These are phyloP conservation scores for Symbiodinium pilosum DNA, from an alignment of 73 alveolate genomes.

Conservation along the genomic window DNA sequence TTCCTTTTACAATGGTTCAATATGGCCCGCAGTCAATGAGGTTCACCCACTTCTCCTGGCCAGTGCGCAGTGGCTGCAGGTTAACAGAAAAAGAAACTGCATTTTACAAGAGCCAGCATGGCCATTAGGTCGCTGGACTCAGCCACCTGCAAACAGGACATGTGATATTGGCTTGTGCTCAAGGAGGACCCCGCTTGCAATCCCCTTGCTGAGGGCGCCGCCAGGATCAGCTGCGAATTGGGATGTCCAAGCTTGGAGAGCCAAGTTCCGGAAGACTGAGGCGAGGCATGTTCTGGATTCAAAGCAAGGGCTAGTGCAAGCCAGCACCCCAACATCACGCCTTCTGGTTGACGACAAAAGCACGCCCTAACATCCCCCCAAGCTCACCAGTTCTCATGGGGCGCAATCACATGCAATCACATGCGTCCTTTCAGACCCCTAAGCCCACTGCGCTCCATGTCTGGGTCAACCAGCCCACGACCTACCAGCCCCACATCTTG, in stretches of 20 bases:
- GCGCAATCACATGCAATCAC: neutral
- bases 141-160: neutral
- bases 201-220: neutral
- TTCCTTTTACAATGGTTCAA: too few species aligned
- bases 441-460: neutral
- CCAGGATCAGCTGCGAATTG: neutral
- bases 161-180: too few species aligned
- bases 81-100: neutral
- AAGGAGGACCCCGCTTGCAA: too few species aligned
- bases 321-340: neutral
- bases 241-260: conserved; percentile 14
- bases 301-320: too few species aligned
- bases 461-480: conserved; percentile 6
- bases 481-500: too few species aligned
- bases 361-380: neutral
- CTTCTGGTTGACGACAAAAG: neutral
- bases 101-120: neutral
- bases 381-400: neutral
- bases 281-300: neutral
- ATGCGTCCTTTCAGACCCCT: neutral
- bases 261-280: neutral
- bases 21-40: conserved; percentile 16
- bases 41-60: conserved; percentile 21
- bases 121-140: neutral
- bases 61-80: neutral